Evolutionary conservation across 441 rosid species (phyloP).

Genomic region (Macaranga tanarius): DNA sequence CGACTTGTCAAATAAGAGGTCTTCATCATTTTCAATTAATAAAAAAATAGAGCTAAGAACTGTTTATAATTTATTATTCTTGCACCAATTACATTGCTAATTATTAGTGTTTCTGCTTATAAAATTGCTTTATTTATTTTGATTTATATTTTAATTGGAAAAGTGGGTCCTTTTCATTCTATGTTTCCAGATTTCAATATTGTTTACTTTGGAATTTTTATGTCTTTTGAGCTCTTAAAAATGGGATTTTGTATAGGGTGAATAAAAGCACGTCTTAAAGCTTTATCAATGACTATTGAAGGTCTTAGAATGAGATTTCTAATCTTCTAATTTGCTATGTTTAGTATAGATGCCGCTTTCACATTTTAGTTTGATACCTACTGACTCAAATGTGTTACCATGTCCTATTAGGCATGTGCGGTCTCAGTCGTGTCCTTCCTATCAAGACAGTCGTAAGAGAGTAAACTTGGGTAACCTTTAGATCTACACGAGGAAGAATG

Average conservation of each 20-base stretch:
- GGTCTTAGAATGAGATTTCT: too few relatives aligned
- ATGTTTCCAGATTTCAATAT: neutral
- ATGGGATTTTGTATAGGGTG: slow-evolving; percentile 4
- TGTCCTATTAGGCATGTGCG: slow-evolving; percentile 52
- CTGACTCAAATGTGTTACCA: neutral
- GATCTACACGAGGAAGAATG: slow-evolving; percentile 74
- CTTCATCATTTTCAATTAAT: slow-evolving; percentile 6
- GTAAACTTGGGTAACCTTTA: slow-evolving; percentile 88
- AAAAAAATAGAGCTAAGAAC: slow-evolving; percentile 19
- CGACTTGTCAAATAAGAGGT: slow-evolving; percentile 21
- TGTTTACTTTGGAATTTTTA: slow-evolving; percentile 1
- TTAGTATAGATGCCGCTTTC: too few relatives aligned
- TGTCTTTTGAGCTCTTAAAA: slow-evolving; percentile 7
- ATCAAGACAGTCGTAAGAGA: slow-evolving; percentile 83
- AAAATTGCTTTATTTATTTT: neutral
- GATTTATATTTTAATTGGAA: slow-evolving; percentile 15
- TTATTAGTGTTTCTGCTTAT: slow-evolving; percentile 6
- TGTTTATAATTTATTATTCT: neutral
- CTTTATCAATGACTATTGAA: too few relatives aligned
- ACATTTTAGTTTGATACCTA: neutral
- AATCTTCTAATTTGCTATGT: neutral
- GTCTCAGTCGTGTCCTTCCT: slow-evolving; percentile 90
- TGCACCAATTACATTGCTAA: slow-evolving; percentile 18
- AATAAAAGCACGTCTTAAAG: neutral
- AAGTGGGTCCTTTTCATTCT: slow-evolving; percentile 14